Evolutionary conservation across 768 basidiomycete genomes (phyloP).

Genomic region (Termitomyces sp.): DNA sequence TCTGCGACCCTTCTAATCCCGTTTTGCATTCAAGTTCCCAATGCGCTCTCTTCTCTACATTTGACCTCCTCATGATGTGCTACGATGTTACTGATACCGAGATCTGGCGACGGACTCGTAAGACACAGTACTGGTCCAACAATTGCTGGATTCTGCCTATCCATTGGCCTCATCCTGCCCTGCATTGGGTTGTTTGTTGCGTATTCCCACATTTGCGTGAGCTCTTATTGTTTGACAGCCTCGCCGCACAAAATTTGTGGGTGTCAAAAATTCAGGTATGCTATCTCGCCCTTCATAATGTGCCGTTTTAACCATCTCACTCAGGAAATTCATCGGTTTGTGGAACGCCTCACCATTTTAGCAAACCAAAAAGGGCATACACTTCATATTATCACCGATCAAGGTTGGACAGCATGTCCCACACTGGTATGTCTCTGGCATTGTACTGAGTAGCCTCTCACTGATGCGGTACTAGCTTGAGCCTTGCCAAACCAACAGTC

Average conservation of each 20-base stretch:
- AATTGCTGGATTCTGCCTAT: slow-evolving; percentile 37
- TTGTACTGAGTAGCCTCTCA: neutral
- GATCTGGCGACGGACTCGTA: slow-evolving; percentile 20
- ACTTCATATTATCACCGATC: slow-evolving; percentile 2
- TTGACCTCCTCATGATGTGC: slow-evolving; percentile 17
- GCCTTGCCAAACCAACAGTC: slow-evolving; percentile 8
- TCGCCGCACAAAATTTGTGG: slow-evolving; percentile 16
- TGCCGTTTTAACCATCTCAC: too few relatives aligned
- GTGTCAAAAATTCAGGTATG: slow-evolving; percentile 11
- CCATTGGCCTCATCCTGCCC: slow-evolving; percentile 19
- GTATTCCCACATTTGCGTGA: slow-evolving; percentile 12
- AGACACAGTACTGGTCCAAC: slow-evolving; percentile 30
- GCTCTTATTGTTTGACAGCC: slow-evolving; percentile 31
- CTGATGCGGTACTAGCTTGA: neutral
- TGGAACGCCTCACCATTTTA: slow-evolving; percentile 6
- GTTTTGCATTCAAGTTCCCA: neutral
- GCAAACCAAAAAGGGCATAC: slow-evolving; percentile 11
- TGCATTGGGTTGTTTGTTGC: slow-evolving; percentile 34
- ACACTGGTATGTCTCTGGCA: neutral
- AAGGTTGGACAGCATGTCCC: slow-evolving; percentile 16
- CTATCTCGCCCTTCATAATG: neutral
- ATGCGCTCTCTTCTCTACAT: slow-evolving; percentile 19
- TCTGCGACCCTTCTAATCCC: neutral
- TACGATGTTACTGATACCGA: slow-evolving; percentile 17
- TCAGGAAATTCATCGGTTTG: slow-evolving; percentile 12